These are phyloP conservation scores for Neohortaea acidophila DNA, from an alignment of 495 filamentous ascomycete species.

Conservation along the genomic window DNA sequence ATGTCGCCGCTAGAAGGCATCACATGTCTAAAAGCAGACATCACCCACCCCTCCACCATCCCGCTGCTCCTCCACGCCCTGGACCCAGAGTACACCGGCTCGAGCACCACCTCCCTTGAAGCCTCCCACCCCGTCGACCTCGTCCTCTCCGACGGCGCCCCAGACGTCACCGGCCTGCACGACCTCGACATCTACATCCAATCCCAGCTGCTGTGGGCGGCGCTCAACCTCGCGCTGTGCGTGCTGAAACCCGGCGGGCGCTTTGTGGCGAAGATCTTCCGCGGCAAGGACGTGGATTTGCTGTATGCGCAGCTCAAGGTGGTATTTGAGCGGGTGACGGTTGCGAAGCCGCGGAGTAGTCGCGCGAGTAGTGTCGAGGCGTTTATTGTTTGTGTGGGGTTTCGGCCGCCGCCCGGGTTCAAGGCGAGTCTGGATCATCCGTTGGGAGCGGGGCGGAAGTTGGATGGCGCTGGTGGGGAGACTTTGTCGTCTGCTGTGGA, in stretches of 20 bases:
- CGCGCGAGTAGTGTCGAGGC: constrained; percentile 90
- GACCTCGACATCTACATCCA: constrained; percentile 97
- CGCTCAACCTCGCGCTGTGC: constrained; percentile 79
- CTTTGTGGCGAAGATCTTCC: constrained; percentile 96
- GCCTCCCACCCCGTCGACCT: constrained; percentile 66
- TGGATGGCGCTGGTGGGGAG: constrained; percentile 23
- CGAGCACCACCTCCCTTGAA: constrained; percentile 24
- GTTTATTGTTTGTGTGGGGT: constrained; percentile 88
- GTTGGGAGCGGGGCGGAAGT: constrained; percentile 39
- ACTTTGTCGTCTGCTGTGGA: too few species aligned
- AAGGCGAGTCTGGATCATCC: constrained; percentile 53
- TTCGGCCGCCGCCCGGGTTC: constrained; percentile 43
- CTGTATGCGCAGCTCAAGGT: constrained; percentile 83
- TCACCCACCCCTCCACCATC: constrained; percentile 91
- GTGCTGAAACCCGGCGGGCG: constrained; percentile 84
- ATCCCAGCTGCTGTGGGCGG: constrained; percentile 83
- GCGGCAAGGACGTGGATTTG: constrained; percentile 80
- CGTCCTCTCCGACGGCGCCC: constrained; percentile 86
- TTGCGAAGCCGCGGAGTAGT: constrained; percentile 84
- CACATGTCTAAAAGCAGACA: constrained; percentile 79
- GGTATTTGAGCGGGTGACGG: constrained; percentile 73
- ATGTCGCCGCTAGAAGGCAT: constrained; percentile 90
- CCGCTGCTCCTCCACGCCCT: constrained; percentile 73
- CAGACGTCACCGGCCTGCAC: constrained; percentile 90
- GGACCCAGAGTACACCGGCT: constrained; percentile 51